Evolutionary conservation across 2,329 filamentous ascomycete genomes (phyloP), one percentile per base, ranked within the genome.

Genomic region (Talaromyces amestolkiae): DNA sequence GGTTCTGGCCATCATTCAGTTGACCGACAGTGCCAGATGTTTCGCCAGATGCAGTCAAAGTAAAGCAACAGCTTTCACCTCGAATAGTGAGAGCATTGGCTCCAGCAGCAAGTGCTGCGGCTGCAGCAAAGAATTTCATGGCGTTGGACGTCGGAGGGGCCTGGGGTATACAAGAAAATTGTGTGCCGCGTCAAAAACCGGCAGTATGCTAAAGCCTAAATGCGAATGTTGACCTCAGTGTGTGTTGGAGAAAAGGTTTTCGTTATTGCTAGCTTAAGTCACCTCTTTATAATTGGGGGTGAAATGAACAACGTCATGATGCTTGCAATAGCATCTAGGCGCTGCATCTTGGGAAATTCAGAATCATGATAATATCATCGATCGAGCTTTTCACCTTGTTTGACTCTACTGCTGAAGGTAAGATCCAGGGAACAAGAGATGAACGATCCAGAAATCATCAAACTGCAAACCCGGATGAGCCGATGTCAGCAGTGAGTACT

Each of bases 1-100:
- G 82, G 71, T 83, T 84, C 76, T 90, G 88, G 8, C 89, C 88
- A 73, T 89, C 86, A 63, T 66, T 70, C 35, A 90, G 79, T 73
- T 90, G 84, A 13, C 86, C 87, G 45, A 90, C 78, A 3, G 79
- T 74, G 22, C 87, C 86, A 33, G 60, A 66, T 49, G 80, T 79
- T 15, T 78, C 76, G 64, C 77, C 80, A 13, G 84, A 84, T 35
- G 78, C 82, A 8, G 77, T 80, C 37, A 89, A 71, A 65, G 81
- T 78, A 74, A 89, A 87, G 68, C 81, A 82, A 71, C 85, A 85
- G 58, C 72, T 76, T 39, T 73, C 74, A 61, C 68, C 69, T 41
- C 79, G 75, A 64, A 74, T 66, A 65, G 79, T 72, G 19, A 80
- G 73, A 56, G 80, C 82, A 70, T 82, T 79, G 61, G 79, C 76